Evolutionary conservation across 352 stramenopile species (phyloP), one percentile per base, ranked within the genome.

Genomic region (Aphanomyces euteiches): DNA sequence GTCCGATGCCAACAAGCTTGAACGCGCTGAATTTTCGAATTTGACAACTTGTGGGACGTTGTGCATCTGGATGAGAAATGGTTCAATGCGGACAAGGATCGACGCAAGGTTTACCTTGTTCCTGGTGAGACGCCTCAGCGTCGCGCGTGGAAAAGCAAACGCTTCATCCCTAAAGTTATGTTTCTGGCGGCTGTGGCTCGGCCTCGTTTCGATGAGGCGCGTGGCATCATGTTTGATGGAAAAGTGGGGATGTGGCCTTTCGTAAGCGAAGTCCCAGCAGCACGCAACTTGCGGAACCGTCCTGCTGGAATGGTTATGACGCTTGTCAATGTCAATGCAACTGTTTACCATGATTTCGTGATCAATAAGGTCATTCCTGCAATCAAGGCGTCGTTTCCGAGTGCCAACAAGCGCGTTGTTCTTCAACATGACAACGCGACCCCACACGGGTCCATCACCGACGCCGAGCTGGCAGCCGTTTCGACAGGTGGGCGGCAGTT

Each of bases 351-450:
- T 28, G 28, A 28, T 0, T 28, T 2, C 28, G 28, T 28, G 28
- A 28, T 28, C 28, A 28, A 28, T 0, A 28, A 28, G 28, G 61
- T 78, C 0, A 73, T 78, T 17, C 69, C 69, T 5, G 56, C 72
- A 0, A 77, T 75, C 50, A 76, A 78, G 63, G 67, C 59, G 43
- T 37, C 56, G 10, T 76, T 58, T 36, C 50, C 50, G 1, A 58
- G 50, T 36, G 50, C 50, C 7, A 58, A 8, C 50, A 58, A 58
- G 50, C 50, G 50, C 17, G 50, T 58, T 13, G 15, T 58, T 58
- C 36, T 78, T 7, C 74, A 79, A 38, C 67, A 78, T 37, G 72
- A 81, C 34, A 79, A 81, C n/a, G 66, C 69, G 0, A 70, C 38
- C 1, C 69, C 72, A 1, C 72, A 79, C 45, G 3, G 72, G 21